Evolutionary conservation across 2,329 filamentous ascomycete genomes (phyloP), one percentile per base, ranked within the genome.

Genomic region (Dactylellina leptospora): DNA sequence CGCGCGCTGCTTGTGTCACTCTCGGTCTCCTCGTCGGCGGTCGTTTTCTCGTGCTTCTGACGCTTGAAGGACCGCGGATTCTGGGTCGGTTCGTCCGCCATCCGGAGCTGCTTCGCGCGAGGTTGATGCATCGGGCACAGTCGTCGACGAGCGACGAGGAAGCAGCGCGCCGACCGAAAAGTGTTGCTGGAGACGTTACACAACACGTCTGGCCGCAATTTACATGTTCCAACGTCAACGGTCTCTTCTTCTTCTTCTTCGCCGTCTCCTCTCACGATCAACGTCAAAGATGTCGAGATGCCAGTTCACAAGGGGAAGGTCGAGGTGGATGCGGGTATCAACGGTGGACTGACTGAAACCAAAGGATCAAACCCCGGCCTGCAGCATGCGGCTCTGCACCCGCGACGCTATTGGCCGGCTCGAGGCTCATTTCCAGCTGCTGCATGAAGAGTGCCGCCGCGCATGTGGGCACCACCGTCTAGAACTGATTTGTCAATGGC

Each of bases 21-120:
- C 5, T 60, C 45, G 9, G 59, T 60, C 40, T 55, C 44, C 9
- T 51, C 51, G 5, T 60, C 53, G 40, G 30, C 68, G 45, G 27
- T 23, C n/a, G 20, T 30, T 13, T 22, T 56, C 13, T 45, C 27
- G 16, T 55, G 8, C 23, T 53, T 51, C 18, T 25, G 27, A 27
- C 59, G 59, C 38, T 72, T 72, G 38, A 5, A 48, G 8, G 54
- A 33, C 40, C 44, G 45, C 11, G 58, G 38, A 30, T 53, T 63
- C 30, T 51, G 51, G 18, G 58, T 22, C 9, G 53, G 30, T 9
- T 72, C 68, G 28, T 60, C 68, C 59, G 62, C 60, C 5, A 22
- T 38, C 3, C 9, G 33, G 36, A 13, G 6, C 6, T 33, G 13
- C 30, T 33, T 33, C 30, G n/a, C n/a, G 36, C 11, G 8, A 11